A percentile compares a stretch with the other conserved stretches of the same genome.
These are phyloP conservation scores for Tetracladium maxilliforme DNA, from an alignment of 2,329 filamentous ascomycete genomes.

Conservation along the genomic window DNA sequence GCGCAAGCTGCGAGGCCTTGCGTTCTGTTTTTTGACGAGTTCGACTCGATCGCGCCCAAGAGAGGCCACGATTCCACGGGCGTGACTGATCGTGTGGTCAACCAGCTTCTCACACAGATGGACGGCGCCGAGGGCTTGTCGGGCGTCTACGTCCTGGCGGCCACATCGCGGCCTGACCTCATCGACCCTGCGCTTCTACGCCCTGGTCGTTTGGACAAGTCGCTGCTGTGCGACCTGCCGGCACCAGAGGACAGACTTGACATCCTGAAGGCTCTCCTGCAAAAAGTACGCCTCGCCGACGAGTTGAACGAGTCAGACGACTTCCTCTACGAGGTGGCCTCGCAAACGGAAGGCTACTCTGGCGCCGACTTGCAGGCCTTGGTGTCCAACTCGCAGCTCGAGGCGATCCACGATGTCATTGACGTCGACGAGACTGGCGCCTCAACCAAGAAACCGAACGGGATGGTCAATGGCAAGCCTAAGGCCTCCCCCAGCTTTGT, in stretches of 20 bases:
- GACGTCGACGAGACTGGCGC: constrained; percentile 36
- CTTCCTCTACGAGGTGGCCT: constrained; percentile 59
- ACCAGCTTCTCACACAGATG: constrained; percentile 97
- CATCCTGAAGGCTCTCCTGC: constrained; percentile 72
- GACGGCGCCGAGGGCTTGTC: constrained; percentile 91
- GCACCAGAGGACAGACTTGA: constrained; percentile 67
- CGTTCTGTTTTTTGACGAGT: constrained; percentile 96
- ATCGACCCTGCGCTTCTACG: constrained; percentile 89
- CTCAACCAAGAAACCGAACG: constrained; percentile 10
- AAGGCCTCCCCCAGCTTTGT: constrained; percentile 35
- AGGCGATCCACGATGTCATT: constrained; percentile 90
- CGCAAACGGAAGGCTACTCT: constrained; percentile 74
- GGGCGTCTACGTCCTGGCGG: constrained; percentile 91
- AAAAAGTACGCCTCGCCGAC: constrained; percentile 60
- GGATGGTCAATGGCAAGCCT: constrained; percentile 4
- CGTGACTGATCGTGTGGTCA: constrained; percentile 96
- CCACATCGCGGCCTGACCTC: constrained; percentile 82
- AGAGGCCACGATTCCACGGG: constrained; percentile 93
- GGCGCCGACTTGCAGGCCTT: constrained; percentile 91
- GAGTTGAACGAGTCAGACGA: constrained; percentile 34
- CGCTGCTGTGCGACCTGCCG: constrained; percentile 81
- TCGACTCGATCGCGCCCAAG: constrained; percentile 95
- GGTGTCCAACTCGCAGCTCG: constrained; percentile 89
- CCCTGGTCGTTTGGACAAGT: constrained; percentile 88
- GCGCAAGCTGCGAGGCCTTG: constrained; percentile 84